Evolutionary conservation across 805 yeast species (phyloP).

Genomic region (Wickerhamiella alocasiicola): DNA sequence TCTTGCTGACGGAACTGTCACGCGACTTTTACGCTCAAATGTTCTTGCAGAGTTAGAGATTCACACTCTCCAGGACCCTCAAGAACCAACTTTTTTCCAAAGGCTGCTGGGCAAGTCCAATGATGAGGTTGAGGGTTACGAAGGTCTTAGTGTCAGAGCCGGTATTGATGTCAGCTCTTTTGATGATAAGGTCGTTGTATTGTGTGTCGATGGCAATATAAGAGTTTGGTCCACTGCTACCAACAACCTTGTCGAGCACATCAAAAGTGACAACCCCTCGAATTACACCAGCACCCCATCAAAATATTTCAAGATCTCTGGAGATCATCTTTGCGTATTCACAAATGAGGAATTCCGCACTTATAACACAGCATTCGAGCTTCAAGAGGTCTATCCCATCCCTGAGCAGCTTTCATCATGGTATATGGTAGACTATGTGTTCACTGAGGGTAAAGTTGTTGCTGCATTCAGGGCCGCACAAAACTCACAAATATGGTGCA

Average conservation of each 20-base stretch:
- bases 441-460: not conserved
- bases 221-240: conserved; percentile 47
- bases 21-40: conserved; percentile 25
- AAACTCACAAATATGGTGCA: conserved; percentile 9
- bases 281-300: conserved; percentile 12
- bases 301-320: conserved; percentile 10
- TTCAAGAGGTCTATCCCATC: not conserved
- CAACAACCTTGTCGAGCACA: conserved; percentile 22
- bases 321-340: conserved; percentile 9
- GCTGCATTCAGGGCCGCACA: conserved; percentile 16
- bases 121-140: conserved; percentile 34
- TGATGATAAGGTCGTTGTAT: conserved; percentile 32
- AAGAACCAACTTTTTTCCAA: conserved; percentile 17
- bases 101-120: conserved; percentile 22
- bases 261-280: not conserved
- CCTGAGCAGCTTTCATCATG: conserved; percentile 1
- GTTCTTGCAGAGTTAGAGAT: conserved; percentile 30
- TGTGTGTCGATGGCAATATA: conserved; percentile 42
- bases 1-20: conserved; percentile 65
- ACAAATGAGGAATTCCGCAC: conserved; percentile 6
- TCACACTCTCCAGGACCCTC: conserved; percentile 23
- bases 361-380: conserved; percentile 7
- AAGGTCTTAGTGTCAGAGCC: conserved; percentile 30
- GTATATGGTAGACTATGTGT: conserved; percentile 7
- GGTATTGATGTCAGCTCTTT: conserved; percentile 28